Base-by-base conservation (phyloP, 176 grass and related monocot genomes). In the Lolium perenne region DNA sequence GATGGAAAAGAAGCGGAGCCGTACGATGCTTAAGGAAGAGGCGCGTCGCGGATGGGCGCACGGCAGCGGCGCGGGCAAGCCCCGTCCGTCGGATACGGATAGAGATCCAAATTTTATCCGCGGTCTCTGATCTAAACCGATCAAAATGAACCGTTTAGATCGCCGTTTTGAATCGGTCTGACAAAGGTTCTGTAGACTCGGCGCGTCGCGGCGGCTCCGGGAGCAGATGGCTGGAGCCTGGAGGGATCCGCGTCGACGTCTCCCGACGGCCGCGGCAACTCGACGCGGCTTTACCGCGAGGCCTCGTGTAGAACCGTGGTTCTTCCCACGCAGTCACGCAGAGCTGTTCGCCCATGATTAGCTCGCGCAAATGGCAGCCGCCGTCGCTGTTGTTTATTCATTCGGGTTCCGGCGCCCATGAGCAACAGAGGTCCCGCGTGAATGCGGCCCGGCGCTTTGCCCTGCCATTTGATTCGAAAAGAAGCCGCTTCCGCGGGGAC, bases 401-500 rank as follows among this genome's bases (percentile, higher is more conserved):
- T 6, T 21, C 60, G 4, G 21, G 18, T 6, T 21, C 60, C 4
- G 21, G 18, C 41, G 46, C 79, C 25, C 25, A 20, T 59, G n/a
- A n/a, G n/a, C n/a, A n/a, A n/a, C n/a, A n/a, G n/a, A n/a, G n/a
- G n/a, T n/a, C n/a, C n/a, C 23, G 45, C 10, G 1, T 65, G 78
- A 29, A 63, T 75, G 70, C 46, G 0, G n/a, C 45, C 71, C 71
- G 43, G 59, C 79, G 3, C 23, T 29, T 56, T 47, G 79, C 79
- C 70, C 38, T n/a, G 35, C 29, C 64, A 53, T 66, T 16, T 61
- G 41, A 73, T 68, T 71, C 17, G 63, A 6, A 17, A 48, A 76
- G 71, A 82, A 46, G 49, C 79, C 25, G 25, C 4, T 76, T 47
- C 4, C 16, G 10, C 10, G 59, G 64, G 77, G 77, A 59, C 82